A percentile compares a stretch with the other conserved stretches of the same genome.
These are phyloP conservation scores for Pharnaceum exiguum DNA, from an alignment of 148 eudicot genomes.

Conservation along the genomic window DNA sequence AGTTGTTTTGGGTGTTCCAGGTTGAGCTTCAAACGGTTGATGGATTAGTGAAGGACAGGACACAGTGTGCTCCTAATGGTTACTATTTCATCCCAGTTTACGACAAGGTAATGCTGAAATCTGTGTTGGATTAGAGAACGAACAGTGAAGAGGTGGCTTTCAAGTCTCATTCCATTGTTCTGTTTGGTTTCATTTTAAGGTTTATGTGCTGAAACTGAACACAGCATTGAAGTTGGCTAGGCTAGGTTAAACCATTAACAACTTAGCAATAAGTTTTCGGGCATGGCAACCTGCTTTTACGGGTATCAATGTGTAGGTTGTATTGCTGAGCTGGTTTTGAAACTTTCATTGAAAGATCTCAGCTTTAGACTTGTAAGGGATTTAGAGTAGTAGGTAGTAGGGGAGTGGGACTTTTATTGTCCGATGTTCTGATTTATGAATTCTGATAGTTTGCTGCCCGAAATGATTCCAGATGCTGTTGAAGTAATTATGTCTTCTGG, in stretches of 20 bases:
- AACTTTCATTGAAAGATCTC: too few relatives aligned
- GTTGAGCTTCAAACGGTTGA: constrained; percentile 94
- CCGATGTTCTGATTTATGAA: too few relatives aligned
- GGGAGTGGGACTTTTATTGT: too few relatives aligned
- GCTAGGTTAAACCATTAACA: not conserved
- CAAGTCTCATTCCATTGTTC: not conserved
- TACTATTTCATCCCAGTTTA: constrained; percentile 98
- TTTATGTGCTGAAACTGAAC: constrained; percentile 7
- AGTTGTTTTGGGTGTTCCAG: constrained; percentile 25
- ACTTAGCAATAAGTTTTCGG: not conserved
- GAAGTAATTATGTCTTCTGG: not conserved
- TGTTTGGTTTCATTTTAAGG: not conserved
- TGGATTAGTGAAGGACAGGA: constrained; percentile 94
- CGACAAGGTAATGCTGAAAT: constrained; percentile 68
- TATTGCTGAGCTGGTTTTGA: too few relatives aligned
- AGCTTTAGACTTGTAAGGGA: too few relatives aligned
- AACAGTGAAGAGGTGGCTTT: not conserved
- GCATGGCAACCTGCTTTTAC: not conserved
- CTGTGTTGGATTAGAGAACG: not conserved
- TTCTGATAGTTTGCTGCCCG: constrained; percentile 4
- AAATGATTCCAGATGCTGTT: not conserved
- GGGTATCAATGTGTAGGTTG: too few relatives aligned
- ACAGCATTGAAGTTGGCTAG: not conserved
- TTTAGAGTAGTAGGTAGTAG: too few relatives aligned
- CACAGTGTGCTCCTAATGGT: constrained; percentile 99